These are phyloP conservation scores for Mycena floridula DNA, from an alignment of 768 basidiomycete genomes.

Conservation along the genomic window DNA sequence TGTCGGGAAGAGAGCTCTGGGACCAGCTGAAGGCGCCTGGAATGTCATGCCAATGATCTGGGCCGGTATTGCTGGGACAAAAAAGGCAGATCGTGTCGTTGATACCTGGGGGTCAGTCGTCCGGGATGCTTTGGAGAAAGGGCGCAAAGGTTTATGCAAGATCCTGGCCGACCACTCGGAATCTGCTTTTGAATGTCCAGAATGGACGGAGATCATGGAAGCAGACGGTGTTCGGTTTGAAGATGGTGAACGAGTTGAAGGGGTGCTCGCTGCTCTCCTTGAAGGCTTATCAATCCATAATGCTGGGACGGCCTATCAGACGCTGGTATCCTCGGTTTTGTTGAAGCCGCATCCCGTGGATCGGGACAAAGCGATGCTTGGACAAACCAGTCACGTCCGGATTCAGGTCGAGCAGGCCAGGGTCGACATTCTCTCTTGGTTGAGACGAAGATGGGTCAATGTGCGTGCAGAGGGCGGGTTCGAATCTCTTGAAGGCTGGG, in stretches of 20 bases:
- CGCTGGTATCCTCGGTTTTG: slow-evolving; percentile 15
- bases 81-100: slow-evolving; percentile 47
- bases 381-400: slow-evolving; percentile 64
- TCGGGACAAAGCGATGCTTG: slow-evolving; percentile 53
- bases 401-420: slow-evolving; percentile 30
- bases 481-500: slow-evolving; percentile 78
- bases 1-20: slow-evolving; percentile 61
- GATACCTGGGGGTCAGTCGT: slow-evolving; percentile 70
- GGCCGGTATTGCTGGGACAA: slow-evolving; percentile 55
- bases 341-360: slow-evolving; percentile 54
- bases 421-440: slow-evolving; percentile 62
- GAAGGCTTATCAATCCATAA: slow-evolving; percentile 39
- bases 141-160: slow-evolving; percentile 15
- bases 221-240: slow-evolving; percentile 69
- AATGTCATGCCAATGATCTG: slow-evolving; percentile 69
- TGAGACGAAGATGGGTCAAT: slow-evolving; percentile 72
- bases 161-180: slow-evolving; percentile 54
- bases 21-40: too few relatives aligned
- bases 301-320: slow-evolving; percentile 75
- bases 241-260: slow-evolving; percentile 73
- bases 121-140: slow-evolving; percentile 36
- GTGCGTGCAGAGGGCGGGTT: slow-evolving; percentile 79
- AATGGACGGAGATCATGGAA: slow-evolving; percentile 74
- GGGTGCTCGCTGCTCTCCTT: slow-evolving; percentile 61
- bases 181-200: slow-evolving; percentile 57